Evolutionary conservation across 1,284 basidiomycete species (phyloP), one percentile per base, ranked within the genome.

Genomic region (Pisolithus thermaeus): DNA sequence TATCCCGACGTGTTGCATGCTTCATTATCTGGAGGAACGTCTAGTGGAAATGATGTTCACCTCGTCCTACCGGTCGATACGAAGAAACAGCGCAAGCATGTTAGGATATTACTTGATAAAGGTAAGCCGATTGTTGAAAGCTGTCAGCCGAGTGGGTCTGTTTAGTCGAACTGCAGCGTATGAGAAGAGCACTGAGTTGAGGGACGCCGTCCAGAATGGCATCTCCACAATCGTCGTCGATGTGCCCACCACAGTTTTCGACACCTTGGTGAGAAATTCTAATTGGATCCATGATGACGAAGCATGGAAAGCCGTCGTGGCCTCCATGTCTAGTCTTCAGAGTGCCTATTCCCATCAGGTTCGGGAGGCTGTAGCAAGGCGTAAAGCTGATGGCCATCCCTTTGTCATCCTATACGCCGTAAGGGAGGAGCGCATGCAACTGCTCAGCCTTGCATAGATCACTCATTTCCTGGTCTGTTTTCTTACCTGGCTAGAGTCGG

Each of bases 231-330:
- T 91, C 16, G 87, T 81, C 1, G 74, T 90, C 8, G 88, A 91
- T 53, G 79, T 90, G 3, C 71, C 81, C 0, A 62, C 74, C 0
- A 49, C 68, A 9, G 75, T 81, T 1, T 89, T 90, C 54, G 84
- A 89, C 43, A 62, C 72, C 1, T 75, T 91, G 71, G 73, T 76
- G 23, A 74, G 71, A 61, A 79, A 68, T 28, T 63, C 79, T 3
- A 63, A 67, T 20, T 91, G 88, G 88, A 66, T 90, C 25, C 76
- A 76, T 2, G 85, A 87, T 54, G 88, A 91, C 52, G 86, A 90
- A 18, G 70, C 73, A 0, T 89, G 88, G 84, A 83, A 81, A 65
- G 56, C 70, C 4, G 73, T 90, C 39, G 60, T 75, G 4, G 68
- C 74, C 0, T 66, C 68, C 14, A 83, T 88, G 61, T 78, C 81